Percentiles rank a stretch among this genome's conserved stretches.
Evolutionary conservation across 495 filamentous ascomycete genomes (phyloP).

Genomic region (Achaetomiella virescens): DNA sequence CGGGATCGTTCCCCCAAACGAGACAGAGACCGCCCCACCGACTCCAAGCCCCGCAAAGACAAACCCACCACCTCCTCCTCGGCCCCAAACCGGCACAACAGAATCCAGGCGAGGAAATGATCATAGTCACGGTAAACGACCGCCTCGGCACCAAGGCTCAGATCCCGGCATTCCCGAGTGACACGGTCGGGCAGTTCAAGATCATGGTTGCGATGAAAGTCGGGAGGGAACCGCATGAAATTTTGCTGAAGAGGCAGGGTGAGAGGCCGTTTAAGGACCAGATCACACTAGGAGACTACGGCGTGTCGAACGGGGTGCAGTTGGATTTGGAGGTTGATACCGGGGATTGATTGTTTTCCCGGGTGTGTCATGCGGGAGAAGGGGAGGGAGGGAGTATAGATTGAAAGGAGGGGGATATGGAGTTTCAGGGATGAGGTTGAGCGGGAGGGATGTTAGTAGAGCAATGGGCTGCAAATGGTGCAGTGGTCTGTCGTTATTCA

Average conservation of each 20-base stretch:
- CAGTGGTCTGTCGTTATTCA: too few species aligned
- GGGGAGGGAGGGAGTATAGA: too few species aligned
- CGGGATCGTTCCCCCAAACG: too few species aligned
- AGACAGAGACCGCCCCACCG: slow-evolving; percentile 8
- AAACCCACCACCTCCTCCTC: neutral
- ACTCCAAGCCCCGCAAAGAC: neutral
- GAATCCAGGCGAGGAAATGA: slow-evolving; percentile 65
- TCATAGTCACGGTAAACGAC: slow-evolving; percentile 88
- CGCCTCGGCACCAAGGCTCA: slow-evolving; percentile 83
- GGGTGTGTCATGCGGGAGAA: too few species aligned
- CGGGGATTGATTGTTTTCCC: slow-evolving; percentile 69
- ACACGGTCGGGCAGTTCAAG: slow-evolving; percentile 82
- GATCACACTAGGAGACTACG: slow-evolving; percentile 82
- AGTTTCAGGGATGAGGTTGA: too few species aligned
- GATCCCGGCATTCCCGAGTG: slow-evolving; percentile 77
- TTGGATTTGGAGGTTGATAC: slow-evolving; percentile 82
- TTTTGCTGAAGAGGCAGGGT: slow-evolving; percentile 83
- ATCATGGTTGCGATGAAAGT: slow-evolving; percentile 81
- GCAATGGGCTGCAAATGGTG: too few species aligned
- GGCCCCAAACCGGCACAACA: slow-evolving; percentile 18
- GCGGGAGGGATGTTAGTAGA: too few species aligned
- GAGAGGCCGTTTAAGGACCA: slow-evolving; percentile 88
- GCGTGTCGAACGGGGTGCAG: slow-evolving; percentile 81
- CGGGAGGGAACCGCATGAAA: slow-evolving; percentile 82
- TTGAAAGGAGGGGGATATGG: too few species aligned